Percentiles rank a stretch among this genome's conserved stretches.
These are phyloP conservation scores for Fallopia convolvulus DNA, from an alignment of 148 eudicot species.

Conservation along the genomic window DNA sequence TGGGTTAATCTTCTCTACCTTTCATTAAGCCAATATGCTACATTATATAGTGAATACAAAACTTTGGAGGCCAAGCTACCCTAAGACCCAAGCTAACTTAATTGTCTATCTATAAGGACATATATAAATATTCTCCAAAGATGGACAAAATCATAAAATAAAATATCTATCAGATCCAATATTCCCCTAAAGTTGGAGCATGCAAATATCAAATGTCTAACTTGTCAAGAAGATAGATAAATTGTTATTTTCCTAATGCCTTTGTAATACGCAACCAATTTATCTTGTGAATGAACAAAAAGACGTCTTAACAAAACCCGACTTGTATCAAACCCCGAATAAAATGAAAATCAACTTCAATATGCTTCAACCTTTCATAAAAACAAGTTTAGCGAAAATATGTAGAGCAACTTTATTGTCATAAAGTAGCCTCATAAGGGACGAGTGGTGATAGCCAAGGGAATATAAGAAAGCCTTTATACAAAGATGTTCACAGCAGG, in stretches of 20 bases:
- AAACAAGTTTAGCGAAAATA: background rate
- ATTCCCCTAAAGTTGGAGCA: background rate
- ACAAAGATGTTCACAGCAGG: too few species aligned
- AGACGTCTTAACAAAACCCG: background rate
- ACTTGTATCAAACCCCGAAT: background rate
- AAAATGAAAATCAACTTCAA: background rate
- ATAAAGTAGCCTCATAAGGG: background rate
- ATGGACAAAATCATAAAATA: too few species aligned
- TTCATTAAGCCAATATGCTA: too few species aligned
- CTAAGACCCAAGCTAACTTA: too few species aligned
- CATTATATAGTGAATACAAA: too few species aligned
- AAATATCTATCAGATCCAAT: too few species aligned
- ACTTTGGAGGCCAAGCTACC: too few species aligned
- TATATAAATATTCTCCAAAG: too few species aligned
- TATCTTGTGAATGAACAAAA: background rate
- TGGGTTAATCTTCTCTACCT: too few species aligned
- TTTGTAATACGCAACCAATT: background rate
- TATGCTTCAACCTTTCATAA: background rate
- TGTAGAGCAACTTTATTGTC: background rate
- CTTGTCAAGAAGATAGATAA: background rate
- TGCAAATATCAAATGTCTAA: background rate
- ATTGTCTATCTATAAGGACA: too few species aligned
- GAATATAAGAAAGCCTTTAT: too few species aligned
- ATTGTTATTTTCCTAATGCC: background rate
- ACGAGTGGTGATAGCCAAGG: too few species aligned